Evolutionary conservation across 164 flowering plant species (phyloP), one percentile per base, ranked within the genome.

Genomic region (Taxillus chinensis): DNA sequence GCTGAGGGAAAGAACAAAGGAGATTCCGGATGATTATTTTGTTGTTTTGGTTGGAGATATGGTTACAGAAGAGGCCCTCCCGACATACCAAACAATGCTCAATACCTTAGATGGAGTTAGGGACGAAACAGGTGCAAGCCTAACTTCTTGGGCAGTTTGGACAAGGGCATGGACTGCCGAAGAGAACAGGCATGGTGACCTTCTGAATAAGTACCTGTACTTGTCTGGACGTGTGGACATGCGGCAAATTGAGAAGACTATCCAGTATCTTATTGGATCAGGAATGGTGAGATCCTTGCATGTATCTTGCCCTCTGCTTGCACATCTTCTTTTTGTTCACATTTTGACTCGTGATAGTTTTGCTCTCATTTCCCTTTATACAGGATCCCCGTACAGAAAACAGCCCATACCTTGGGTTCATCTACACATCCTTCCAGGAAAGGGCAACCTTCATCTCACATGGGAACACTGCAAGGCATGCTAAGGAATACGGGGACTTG

Each of bases 381-480:
- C 63, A 86, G 92, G 89, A 86, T 67, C 89, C 51, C 5, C 52
- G 51, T 8, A 27, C 88, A 3, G 93, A 86, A 70, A 86, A 86
- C 77, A 86, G 60, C 68, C 93, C 93, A 27, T 86, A 84, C 70
- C 83, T 86, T 41, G 93, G 93, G 0, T 86, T 84, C 64, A 76
- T 86, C 61, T 86, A 83, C 78, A 86, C 93, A 5, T 86, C 93
- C 8, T 86, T 86, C 73, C 93, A 86, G 68, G 92, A 86, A 72
- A 72, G 92, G 57, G 92, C 89, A 7, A 84, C 92, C 38, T 82
- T 81, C 62, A 71, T 86, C 62, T 86, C 92, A 42, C 90, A 84
- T 65, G 92, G 92, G 37, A 86, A 83, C 84, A 86, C 89, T 5
- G 86, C 82, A 11, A 66, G 84, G 65, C 82, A 16, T 54, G 86